A percentile compares a stretch with the other conserved stretches of the same genome.
Conservation (phyloP, 768 basidiomycete species). For the Auricularia sp. region DNA sequence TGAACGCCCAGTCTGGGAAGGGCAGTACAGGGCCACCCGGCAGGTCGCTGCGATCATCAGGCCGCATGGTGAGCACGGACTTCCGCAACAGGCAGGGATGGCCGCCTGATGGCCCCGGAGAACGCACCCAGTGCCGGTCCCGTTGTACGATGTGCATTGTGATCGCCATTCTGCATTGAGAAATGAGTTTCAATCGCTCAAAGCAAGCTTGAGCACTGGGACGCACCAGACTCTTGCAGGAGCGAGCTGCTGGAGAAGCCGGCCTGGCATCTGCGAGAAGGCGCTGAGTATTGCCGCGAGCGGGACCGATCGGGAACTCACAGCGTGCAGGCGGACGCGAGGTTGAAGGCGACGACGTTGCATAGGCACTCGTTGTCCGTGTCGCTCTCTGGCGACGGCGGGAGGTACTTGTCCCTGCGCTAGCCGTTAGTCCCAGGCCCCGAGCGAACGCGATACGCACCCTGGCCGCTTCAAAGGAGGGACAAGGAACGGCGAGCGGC, state of each 20-base stretch:
- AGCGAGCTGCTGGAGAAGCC: background rate
- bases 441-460: background rate
- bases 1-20: background rate
- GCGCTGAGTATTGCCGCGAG: background rate
- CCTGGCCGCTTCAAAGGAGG: background rate
- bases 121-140: background rate
- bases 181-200: too few species aligned
- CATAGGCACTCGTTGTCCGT: background rate
- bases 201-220: background rate
- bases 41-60: background rate
- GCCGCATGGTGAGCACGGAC: background rate
- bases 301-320: background rate
- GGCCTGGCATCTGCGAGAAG: background rate
- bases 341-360: constrained; percentile 1
- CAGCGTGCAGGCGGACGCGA: background rate
- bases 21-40: background rate
- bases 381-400: background rate
- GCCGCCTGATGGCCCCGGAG: background rate
- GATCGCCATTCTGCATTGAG: background rate
- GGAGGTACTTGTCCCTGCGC: background rate
- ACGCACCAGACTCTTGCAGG: background rate
- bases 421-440: background rate
- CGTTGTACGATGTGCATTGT: background rate
- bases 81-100: background rate
- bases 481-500: background rate